Evolutionary conservation across 2,329 filamentous ascomycete species (phyloP), one percentile per base, ranked within the genome.

Genomic region (Mycosphaerella sp.): DNA sequence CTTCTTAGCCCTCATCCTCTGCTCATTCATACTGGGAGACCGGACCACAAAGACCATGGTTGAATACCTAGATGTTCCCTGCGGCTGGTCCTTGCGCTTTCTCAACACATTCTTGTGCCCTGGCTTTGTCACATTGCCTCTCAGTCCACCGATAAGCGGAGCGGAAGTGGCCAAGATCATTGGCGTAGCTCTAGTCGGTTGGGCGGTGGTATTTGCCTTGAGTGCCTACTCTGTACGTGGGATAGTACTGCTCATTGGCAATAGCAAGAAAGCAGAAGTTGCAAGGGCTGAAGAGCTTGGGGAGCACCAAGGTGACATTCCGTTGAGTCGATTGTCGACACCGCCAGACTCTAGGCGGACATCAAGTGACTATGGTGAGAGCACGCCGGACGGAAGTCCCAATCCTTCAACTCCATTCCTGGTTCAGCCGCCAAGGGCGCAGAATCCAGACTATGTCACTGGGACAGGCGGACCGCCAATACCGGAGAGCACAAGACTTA

Each of bases 71-170:
- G 78, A 83, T 52, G 66, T 83, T 11, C 77, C 80, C 78, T 78
- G 78, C 44, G 76, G 77, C 6, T 83, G 80, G 75, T 75, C 78
- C 5, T 69, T 83, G 26, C 74, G 76, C 42, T 83, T 80, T 73
- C 81, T 83, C 61, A 80, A 77, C 53, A 69, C 82, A 48, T 76
- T 81, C 59, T 83, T 83, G 60, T 80, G 77, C 2, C 80, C 80
- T 7, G 77, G 79, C 0, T 84, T 84, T 68, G 74, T 83, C 6
- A 71, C 81, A 29, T 69, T 84, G 0, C 80, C 81, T 6, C 70
- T 84, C 1, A 82, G 79, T 59, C 75, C 79, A 1, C 59, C 74
- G 0, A 79, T 83, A 14, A 74, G 78, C 17, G 74, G 75, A 1
- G 61, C 73, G 0, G 81, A 84, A 61, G 78, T 83, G 10, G 73